Evolutionary conservation across 805 yeast genomes (phyloP).

Genomic region (Suhomyces kilbournensis): DNA sequence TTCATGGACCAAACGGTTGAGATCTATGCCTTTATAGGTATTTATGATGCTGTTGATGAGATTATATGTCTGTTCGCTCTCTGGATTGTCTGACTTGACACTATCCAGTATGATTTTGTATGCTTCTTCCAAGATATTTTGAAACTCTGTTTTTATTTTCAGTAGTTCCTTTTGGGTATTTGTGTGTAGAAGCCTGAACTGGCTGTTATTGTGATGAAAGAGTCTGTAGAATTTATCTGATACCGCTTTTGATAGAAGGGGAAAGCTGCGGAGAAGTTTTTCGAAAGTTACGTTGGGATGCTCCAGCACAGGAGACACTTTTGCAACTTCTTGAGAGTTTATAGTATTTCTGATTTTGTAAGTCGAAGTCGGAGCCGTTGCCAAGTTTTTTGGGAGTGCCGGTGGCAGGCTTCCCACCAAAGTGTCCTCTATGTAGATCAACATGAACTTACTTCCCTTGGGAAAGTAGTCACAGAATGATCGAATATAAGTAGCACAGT

Average conservation of each 20-base stretch:
- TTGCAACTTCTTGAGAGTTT: background rate
- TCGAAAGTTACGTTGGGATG: constrained; percentile 29
- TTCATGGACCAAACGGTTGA: constrained; percentile 56
- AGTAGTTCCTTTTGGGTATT: constrained; percentile 25
- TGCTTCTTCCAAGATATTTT: constrained; percentile 32
- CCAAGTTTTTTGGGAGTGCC: background rate
- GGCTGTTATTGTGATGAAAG: constrained; percentile 40
- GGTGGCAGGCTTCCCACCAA: constrained; percentile 39
- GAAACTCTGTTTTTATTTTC: constrained; percentile 29
- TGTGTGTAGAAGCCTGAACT: constrained; percentile 28
- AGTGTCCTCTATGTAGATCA: constrained; percentile 58
- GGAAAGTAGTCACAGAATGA: constrained; percentile 61
- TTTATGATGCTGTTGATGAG: constrained; percentile 28
- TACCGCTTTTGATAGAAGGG: constrained; percentile 38
- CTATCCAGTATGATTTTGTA: constrained; percentile 37
- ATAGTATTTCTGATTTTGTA: background rate
- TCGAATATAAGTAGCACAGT: constrained; percentile 30
- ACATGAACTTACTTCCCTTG: constrained; percentile 51
- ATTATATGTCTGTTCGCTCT: constrained; percentile 33
- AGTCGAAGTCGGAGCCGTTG: background rate
- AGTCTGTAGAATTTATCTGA: constrained; percentile 36
- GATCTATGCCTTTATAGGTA: constrained; percentile 41
- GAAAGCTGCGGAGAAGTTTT: constrained; percentile 34
- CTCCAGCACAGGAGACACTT: background rate
- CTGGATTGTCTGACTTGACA: constrained; percentile 30